phyloP scores from a whole-genome alignment of 192 early-diverging fungal genomes.

The Piromyces finnis region DNA sequence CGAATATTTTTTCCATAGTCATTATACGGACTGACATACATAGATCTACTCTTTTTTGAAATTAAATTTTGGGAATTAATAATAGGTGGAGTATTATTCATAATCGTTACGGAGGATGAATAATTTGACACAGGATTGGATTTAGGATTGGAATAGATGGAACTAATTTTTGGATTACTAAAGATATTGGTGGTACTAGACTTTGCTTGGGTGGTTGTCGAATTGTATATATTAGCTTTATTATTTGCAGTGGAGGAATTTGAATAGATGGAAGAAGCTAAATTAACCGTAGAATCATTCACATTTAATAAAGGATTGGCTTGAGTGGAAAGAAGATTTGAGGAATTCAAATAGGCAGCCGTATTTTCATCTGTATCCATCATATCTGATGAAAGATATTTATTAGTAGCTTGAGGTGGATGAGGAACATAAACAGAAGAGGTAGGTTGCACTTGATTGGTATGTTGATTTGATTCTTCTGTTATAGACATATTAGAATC shows the following conservation, averaged over 20 bases:
- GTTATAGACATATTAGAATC: neutral
- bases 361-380: neutral
- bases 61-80: neutral
- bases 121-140: neutral
- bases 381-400: neutral
- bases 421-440: neutral
- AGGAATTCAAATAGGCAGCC: neutral
- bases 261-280: neutral
- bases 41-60: neutral
- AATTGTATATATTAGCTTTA: neutral
- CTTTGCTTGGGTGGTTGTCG: neutral
- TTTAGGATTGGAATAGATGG: neutral
- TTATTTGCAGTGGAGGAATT: neutral
- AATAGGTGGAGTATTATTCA: neutral
- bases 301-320: neutral
- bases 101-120: neutral
- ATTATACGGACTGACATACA: neutral
- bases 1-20: neutral
- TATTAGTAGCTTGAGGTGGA: neutral
- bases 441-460: neutral
- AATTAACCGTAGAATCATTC: neutral
- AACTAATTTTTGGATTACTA: neutral
- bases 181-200: neutral
- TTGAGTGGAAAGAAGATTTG: neutral
- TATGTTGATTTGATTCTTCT: neutral